Base-by-base conservation (phyloP, 345 rosid genomes). In the Salix exigua region DNA sequence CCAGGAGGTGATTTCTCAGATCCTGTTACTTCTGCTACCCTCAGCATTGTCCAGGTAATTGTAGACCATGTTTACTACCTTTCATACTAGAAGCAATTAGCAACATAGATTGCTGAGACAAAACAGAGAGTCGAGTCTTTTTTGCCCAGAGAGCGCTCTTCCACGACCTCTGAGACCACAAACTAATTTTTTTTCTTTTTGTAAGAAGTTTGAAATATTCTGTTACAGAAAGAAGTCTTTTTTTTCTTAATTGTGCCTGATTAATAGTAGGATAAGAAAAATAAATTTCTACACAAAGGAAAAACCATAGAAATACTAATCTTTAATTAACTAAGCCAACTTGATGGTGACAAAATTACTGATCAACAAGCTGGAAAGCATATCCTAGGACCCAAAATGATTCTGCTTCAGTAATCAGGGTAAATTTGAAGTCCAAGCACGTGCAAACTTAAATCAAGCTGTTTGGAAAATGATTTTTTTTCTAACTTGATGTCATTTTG, bases 1-100 rank as follows among this genome's bases (percentile, higher is more conserved):
- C 99, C 99, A 74, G 99, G 99, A 80, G 99, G 98, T 84, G 98
- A 94, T 86, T 96, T 96, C 85, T 96, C 99, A 9, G 99, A 96
- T 82, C 99, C 99, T 62, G 99, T 96, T 69, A 96, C 99, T 60
- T 92, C 99, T 83, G 99, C 99, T 63, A 96, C 99, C 66, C 99
- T 96, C 77, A 90, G 99, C 83, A 96, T 96, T 78, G 99, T 96
- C 72, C 99, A 96, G 99, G 99, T 96, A 83, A 71, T 60, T 65
- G 64, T 66, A n/a, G 65, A n/a, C 46, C 82, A 55, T 30, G 61
- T 37, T 61, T 73, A 75, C 48, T 2, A 68, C 70, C 28, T 21
- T 37, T 70, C 12, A 63, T 50, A 21, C 23, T 77, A 55, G n/a
- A 60, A 70, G 53, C 25, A 35, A 28, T 13, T 30, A 9, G 69